Evolutionary conservation across 2,329 filamentous ascomycete genomes (phyloP).

Genomic region (Penicillium griseofulvum): DNA sequence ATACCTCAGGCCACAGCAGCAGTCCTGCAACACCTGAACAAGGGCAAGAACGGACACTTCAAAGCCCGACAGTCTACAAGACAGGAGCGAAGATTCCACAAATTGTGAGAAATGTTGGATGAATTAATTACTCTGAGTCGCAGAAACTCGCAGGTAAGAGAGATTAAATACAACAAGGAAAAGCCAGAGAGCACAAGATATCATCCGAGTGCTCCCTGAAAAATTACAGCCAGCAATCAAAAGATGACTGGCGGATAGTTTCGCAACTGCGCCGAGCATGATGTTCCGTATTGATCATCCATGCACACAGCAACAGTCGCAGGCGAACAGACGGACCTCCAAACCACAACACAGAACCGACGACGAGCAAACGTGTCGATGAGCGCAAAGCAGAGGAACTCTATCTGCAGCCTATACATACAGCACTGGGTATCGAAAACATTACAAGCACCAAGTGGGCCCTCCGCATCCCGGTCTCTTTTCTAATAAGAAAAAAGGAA

Average conservation of each 20-base stretch:
- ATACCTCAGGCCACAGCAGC: not conserved
- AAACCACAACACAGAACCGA: not conserved
- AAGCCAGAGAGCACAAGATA: conserved; percentile 1
- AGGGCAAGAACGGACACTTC: not conserved
- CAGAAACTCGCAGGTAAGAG: conserved; percentile 9
- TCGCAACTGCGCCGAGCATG: not conserved
- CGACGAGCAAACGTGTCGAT: conserved; percentile 12
- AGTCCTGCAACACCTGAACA: not conserved
- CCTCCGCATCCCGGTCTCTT: not conserved
- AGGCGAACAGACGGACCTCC: not conserved
- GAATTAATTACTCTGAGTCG: conserved; percentile 11
- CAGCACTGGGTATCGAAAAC: conserved; percentile 35
- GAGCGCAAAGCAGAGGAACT: not conserved
- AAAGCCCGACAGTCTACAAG: not conserved
- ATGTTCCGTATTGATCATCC: conserved; percentile 2
- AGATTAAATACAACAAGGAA: conserved; percentile 16
- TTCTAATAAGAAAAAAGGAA: not conserved
- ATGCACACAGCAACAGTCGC: not conserved
- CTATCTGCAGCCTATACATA: conserved; percentile 14
- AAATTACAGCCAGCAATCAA: not conserved
- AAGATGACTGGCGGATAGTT: not conserved
- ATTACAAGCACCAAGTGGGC: conserved; percentile 22
- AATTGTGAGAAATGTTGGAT: conserved; percentile 1
- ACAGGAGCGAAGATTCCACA: not conserved
- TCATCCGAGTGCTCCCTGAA: not conserved